Conservation (phyloP, 768 basidiomycete genomes). For the Mycena polygramma region DNA sequence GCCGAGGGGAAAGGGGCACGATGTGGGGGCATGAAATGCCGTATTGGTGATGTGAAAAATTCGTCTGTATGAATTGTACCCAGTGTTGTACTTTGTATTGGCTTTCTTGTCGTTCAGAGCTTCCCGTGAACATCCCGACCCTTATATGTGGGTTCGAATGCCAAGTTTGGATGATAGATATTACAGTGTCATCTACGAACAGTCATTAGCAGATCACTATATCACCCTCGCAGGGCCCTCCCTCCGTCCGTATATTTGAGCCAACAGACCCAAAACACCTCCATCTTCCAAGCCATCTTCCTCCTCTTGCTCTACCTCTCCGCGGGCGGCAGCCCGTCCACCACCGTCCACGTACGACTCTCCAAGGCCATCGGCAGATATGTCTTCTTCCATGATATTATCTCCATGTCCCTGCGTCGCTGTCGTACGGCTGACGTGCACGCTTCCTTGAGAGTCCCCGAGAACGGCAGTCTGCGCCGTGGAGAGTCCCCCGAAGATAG, state of each 20-base stretch:
- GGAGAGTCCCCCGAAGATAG: conserved; percentile 62
- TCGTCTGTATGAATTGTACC: no score
- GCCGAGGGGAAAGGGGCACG: background rate
- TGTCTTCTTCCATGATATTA: conserved; percentile 59
- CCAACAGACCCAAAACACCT: conserved; percentile 87
- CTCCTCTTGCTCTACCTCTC: conserved; percentile 68
- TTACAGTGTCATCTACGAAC: conserved; percentile 23
- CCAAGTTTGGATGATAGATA: background rate
- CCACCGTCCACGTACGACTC: conserved; percentile 84
- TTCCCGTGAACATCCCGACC: no score
- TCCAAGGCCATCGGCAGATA: conserved; percentile 67
- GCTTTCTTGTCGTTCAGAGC: no score
- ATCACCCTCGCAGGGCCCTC: conserved; percentile 66
- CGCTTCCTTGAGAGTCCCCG: conserved; percentile 80
- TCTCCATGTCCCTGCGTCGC: conserved; percentile 28
- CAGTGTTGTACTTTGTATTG: no score
- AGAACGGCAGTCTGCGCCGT: conserved; percentile 80
- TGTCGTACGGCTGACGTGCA: conserved; percentile 40
- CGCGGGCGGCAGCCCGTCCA: conserved; percentile 52
- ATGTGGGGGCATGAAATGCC: background rate
- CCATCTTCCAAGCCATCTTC: conserved; percentile 81
- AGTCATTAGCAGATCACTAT: background rate
- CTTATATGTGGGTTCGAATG: background rate
- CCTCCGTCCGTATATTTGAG: conserved; percentile 84
- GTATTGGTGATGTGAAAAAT: no score